Evolutionary conservation across 169 alveolate genomes (phyloP).

Genomic region (Plasmodium relictum): DNA sequence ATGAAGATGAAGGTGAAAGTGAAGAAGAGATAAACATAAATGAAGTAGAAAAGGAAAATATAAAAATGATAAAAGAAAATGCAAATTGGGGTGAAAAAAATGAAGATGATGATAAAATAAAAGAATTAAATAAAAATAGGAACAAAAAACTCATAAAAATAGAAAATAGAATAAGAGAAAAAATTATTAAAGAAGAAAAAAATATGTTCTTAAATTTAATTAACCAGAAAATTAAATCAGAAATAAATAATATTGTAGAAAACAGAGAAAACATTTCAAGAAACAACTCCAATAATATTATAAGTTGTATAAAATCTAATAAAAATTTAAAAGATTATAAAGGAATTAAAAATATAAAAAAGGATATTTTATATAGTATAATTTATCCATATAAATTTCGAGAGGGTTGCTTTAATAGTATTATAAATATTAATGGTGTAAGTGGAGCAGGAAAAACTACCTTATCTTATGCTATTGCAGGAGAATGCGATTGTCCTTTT

Average conservation of each 20-base stretch:
- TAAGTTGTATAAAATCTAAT: background rate
- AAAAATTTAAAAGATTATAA: slow-evolving; percentile 30
- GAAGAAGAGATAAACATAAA: background rate
- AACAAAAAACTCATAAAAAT: background rate
- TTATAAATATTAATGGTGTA: slow-evolving; percentile 90
- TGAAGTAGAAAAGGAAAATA: background rate
- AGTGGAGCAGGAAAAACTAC: slow-evolving; percentile 98
- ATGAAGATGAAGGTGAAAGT: background rate
- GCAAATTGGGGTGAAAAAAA: background rate
- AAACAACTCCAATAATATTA: background rate
- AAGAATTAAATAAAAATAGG: background rate
- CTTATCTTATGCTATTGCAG: slow-evolving; percentile 97
- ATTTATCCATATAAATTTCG: slow-evolving; percentile 63
- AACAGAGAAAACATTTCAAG: background rate
- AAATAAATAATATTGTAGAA: background rate
- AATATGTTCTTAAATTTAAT: background rate
- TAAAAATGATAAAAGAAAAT: background rate
- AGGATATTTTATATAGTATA: slow-evolving; percentile 58
- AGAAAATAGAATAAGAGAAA: background rate
- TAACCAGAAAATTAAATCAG: background rate
- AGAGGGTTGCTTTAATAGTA: slow-evolving; percentile 20
- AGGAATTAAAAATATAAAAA: slow-evolving; percentile 63
- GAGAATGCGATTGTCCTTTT: slow-evolving; percentile 87
- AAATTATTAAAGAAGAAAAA: background rate
- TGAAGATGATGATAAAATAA: background rate